These are phyloP conservation scores for Hypoxylon subgilvum DNA, from an alignment of 495 filamentous ascomycete species.

Conservation along the genomic window DNA sequence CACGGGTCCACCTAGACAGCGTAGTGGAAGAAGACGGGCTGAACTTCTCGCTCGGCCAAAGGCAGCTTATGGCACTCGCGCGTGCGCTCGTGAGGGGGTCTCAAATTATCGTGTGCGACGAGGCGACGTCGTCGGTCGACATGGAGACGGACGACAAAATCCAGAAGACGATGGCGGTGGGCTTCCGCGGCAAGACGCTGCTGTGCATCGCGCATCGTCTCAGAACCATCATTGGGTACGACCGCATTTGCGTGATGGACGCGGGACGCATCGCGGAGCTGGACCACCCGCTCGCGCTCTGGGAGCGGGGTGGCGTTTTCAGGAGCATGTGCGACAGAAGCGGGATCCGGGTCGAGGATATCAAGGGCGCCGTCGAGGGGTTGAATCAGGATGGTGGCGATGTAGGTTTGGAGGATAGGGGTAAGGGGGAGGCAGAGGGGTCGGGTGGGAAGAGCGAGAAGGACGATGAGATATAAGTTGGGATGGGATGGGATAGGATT, in stretches of 20 bases:
- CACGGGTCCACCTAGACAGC: constrained; percentile 79
- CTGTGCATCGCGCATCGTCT: constrained; percentile 95
- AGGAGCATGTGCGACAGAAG: constrained; percentile 90
- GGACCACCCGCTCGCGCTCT: constrained; percentile 75
- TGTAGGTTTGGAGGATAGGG: not conserved
- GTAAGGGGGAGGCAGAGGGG: not conserved
- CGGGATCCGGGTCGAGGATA: constrained; percentile 80
- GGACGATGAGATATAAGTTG: constrained; percentile 17
- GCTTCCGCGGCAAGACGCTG: constrained; percentile 86
- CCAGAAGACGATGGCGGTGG: constrained; percentile 84
- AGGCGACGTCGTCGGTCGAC: constrained; percentile 90
- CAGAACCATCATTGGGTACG: constrained; percentile 90
- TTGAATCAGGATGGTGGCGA: constrained; percentile 12
- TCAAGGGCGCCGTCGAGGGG: constrained; percentile 45
- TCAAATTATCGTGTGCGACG: constrained; percentile 95
- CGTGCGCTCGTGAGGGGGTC: constrained; percentile 84
- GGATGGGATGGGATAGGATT: not conserved
- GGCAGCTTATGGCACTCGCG: constrained; percentile 93
- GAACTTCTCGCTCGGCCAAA: constrained; percentile 95
- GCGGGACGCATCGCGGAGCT: constrained; percentile 83
- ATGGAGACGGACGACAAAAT: constrained; percentile 97
- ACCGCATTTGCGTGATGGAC: constrained; percentile 96
- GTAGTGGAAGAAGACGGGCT: constrained; percentile 91
- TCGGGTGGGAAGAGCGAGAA: constrained; percentile 2
- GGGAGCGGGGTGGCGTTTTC: constrained; percentile 74